Evolutionary conservation across 192 early-diverging fungal genomes (phyloP).

Genomic region (Coemansia reversa): DNA sequence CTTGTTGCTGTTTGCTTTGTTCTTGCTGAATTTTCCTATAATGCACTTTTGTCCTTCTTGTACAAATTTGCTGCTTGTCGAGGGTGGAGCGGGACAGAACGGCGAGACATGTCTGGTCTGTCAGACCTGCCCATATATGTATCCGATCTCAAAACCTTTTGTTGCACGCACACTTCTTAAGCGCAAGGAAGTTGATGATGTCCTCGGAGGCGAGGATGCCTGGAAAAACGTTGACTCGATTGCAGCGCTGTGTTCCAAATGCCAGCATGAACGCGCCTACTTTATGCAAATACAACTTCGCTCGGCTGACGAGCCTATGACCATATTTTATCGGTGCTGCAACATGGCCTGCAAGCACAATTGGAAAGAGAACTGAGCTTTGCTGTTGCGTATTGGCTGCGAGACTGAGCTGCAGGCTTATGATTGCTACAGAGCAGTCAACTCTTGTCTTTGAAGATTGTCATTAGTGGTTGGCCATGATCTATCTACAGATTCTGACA

Average conservation of each 20-base stretch:
- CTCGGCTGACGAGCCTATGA: slow-evolving; percentile 92
- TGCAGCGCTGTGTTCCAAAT: slow-evolving; percentile 60
- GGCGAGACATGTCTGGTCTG: slow-evolving; percentile 70
- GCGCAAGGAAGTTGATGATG: slow-evolving; percentile 88
- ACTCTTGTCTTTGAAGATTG: too few species aligned
- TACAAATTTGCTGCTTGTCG: slow-evolving; percentile 78
- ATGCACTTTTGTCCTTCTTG: slow-evolving; percentile 93
- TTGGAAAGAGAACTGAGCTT: slow-evolving; percentile 65
- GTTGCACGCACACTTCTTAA: slow-evolving; percentile 66
- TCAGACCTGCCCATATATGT: slow-evolving; percentile 88
- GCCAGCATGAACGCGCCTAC: slow-evolving; percentile 69
- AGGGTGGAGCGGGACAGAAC: slow-evolving; percentile 44
- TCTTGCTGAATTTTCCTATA: not conserved
- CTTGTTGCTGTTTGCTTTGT: not conserved
- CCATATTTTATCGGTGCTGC: slow-evolving; percentile 86
- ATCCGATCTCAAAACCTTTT: slow-evolving; percentile 63
- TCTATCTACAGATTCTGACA: not conserved
- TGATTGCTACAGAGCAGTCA: not conserved
- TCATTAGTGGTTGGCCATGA: not conserved
- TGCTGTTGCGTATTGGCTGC: not conserved
- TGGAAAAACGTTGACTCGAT: slow-evolving; percentile 82
- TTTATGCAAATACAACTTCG: slow-evolving; percentile 92
- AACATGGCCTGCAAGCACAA: slow-evolving; percentile 64
- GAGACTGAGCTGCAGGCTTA: not conserved
- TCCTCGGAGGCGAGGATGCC: slow-evolving; percentile 85